Evolutionary conservation across 1,284 basidiomycete genomes (phyloP).

Genomic region (Moesziomyces sp.): DNA sequence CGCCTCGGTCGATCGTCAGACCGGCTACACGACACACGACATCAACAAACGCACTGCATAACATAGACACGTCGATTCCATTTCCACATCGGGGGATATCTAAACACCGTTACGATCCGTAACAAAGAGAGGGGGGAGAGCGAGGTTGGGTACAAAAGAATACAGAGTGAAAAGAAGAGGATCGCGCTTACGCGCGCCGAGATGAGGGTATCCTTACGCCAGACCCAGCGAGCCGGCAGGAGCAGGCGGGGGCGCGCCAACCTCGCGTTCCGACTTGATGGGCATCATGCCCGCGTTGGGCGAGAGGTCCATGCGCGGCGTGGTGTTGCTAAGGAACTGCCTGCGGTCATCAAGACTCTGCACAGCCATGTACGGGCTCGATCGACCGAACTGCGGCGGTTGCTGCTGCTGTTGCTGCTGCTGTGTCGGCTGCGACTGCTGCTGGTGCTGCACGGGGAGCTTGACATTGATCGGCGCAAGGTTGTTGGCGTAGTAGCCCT

Average conservation of each 20-base stretch:
- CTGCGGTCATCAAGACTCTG: slow-evolving; percentile 18
- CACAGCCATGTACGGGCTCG: slow-evolving; percentile 28
- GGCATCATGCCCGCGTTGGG: slow-evolving; percentile 20
- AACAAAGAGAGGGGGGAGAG: slow-evolving; percentile 1
- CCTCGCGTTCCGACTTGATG: slow-evolving; percentile 25
- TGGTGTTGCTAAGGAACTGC: slow-evolving; percentile 18
- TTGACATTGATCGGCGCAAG: slow-evolving; percentile 34
- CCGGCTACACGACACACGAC: slow-evolving; percentile 4
- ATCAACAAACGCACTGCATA: not conserved
- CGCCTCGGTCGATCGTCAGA: slow-evolving; percentile 27
- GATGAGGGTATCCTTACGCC: slow-evolving; percentile 7
- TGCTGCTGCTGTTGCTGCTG: slow-evolving; percentile 21
- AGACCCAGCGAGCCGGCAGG: slow-evolving; percentile 40
- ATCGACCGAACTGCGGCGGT: slow-evolving; percentile 18
- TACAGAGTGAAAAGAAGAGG: not conserved
- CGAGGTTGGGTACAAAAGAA: slow-evolving; percentile 12
- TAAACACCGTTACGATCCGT: slow-evolving; percentile 42
- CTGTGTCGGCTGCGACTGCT: slow-evolving; percentile 9
- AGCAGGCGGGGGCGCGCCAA: slow-evolving; percentile 22
- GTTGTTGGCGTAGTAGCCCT: slow-evolving; percentile 20
- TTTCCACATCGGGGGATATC: slow-evolving; percentile 30
- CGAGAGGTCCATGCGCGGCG: slow-evolving; percentile 30
- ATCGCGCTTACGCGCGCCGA: not conserved
- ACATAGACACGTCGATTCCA: slow-evolving; percentile 6
- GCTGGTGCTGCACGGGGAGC: slow-evolving; percentile 6